phyloP scores from a whole-genome alignment of 805 yeast genomes.

The Saccharomycopsis schoenii region DNA sequence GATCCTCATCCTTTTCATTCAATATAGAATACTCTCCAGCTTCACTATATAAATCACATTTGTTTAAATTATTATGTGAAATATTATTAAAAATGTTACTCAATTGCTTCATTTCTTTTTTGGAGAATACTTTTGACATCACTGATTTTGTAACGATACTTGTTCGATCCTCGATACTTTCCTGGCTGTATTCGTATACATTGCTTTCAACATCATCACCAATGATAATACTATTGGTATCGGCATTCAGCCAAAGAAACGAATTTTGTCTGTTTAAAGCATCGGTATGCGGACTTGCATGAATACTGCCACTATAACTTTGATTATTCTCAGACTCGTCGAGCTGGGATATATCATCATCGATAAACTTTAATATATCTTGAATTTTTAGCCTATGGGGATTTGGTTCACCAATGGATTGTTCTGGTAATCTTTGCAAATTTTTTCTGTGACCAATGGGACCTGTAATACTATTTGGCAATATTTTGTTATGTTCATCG shows the following conservation, averaged over 20 bases:
- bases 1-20: neutral
- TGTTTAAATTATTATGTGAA: neutral
- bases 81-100: slow-evolving; percentile 9
- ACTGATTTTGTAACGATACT: slow-evolving; percentile 7
- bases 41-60: neutral
- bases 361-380: neutral
- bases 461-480: neutral
- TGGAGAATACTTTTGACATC: slow-evolving; percentile 15
- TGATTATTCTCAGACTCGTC: neutral
- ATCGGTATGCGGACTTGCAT: neutral
- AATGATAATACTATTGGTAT: neutral
- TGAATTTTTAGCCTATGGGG: neutral
- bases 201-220: neutral
- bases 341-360: slow-evolving; percentile 1
- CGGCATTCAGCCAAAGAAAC: neutral
- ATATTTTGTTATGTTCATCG: neutral
- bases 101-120: slow-evolving; percentile 13
- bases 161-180: neutral
- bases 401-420: neutral
- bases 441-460: neutral
- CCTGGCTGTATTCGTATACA: neutral
- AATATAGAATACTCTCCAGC: neutral
- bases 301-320: neutral
- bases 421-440: neutral
- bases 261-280: neutral